These are phyloP conservation scores for Picochlorum costavermella DNA, from an alignment of 139 green algal species.

Conservation along the genomic window DNA sequence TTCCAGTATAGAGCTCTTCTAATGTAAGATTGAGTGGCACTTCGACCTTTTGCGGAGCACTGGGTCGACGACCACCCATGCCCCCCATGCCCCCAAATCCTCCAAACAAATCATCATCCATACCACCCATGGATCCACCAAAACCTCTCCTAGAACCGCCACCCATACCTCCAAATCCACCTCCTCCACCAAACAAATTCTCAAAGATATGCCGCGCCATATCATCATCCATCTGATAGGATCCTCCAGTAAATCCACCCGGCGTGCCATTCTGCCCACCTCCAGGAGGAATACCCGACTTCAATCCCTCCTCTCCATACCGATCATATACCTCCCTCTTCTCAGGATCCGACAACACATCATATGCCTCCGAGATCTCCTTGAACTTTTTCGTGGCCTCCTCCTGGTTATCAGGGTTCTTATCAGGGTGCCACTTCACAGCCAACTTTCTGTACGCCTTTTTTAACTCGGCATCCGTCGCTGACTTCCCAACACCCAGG, in stretches of 20 bases:
- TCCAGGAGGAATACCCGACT: slow-evolving; percentile 30
- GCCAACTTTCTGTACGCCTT: slow-evolving; percentile 43
- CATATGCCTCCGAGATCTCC: slow-evolving; percentile 41
- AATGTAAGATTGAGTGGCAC: slow-evolving; percentile 30
- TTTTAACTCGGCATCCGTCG: slow-evolving; percentile 71
- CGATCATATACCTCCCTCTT: slow-evolving; percentile 83
- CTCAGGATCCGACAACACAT: slow-evolving; percentile 37
- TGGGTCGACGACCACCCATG: slow-evolving; percentile 1
- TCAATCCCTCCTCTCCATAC: slow-evolving; percentile 95
- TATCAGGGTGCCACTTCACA: slow-evolving; percentile 27
- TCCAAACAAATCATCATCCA: slow-evolving; percentile 10
- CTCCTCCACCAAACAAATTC: slow-evolving; percentile 25
- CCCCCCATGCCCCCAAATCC: slow-evolving; percentile 17
- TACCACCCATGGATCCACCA: not conserved
- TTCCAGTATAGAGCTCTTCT: slow-evolving; percentile 50
- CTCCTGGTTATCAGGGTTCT: slow-evolving; percentile 27
- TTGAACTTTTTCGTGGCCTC: slow-evolving; percentile 46
- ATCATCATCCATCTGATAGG: slow-evolving; percentile 24
- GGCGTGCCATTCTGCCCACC: slow-evolving; percentile 3
- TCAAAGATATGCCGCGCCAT: slow-evolving; percentile 28
- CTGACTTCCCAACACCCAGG: slow-evolving; percentile 59
- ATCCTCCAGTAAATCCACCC: slow-evolving; percentile 3
- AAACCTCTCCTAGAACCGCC: not conserved
- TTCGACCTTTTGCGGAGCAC: slow-evolving; percentile 20
- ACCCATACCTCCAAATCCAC: not conserved